Conservation (phyloP, 1,284 basidiomycete species). For the Sanghuangporus sanghuang region DNA sequence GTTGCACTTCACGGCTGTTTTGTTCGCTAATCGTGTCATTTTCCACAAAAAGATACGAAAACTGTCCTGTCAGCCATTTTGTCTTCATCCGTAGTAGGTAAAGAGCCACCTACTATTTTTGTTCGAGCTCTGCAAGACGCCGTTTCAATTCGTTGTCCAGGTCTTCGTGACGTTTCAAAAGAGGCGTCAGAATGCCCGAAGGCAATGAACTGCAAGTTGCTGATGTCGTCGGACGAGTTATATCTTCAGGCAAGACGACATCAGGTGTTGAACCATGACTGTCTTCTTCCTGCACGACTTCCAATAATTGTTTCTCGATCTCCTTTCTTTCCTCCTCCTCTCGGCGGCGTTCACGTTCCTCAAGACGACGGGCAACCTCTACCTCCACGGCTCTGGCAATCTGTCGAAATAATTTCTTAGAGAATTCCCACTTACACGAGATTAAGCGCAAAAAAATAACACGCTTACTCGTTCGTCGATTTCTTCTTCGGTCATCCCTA, state of each 20-base stretch:
- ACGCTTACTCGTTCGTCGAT: slow-evolving; percentile 60
- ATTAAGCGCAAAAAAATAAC: neutral
- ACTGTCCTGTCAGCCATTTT: slow-evolving; percentile 13
- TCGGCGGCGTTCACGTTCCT: slow-evolving; percentile 47
- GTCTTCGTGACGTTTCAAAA: slow-evolving; percentile 58
- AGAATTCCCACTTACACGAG: neutral
- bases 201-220: slow-evolving; percentile 33
- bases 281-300: slow-evolving; percentile 8
- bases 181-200: slow-evolving; percentile 52
- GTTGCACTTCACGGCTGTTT: slow-evolving; percentile 50
- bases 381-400: slow-evolving; percentile 68
- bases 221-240: slow-evolving; percentile 15
- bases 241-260: slow-evolving; percentile 8
- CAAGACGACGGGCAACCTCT: slow-evolving; percentile 63
- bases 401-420: slow-evolving; percentile 29
- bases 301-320: slow-evolving; percentile 19
- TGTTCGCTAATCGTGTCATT: slow-evolving; percentile 40
- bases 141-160: slow-evolving; percentile 59
- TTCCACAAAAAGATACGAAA: slow-evolving; percentile 17
- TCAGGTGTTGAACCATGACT: slow-evolving; percentile 13
- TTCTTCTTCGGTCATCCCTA: slow-evolving; percentile 54
- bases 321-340: slow-evolving; percentile 29
- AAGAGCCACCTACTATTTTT: slow-evolving; percentile 51
- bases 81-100: slow-evolving; percentile 1
- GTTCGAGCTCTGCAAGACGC: slow-evolving; percentile 62